phyloP scores from a whole-genome alignment of 306 rosid species.

The Coriaria nepalensis region DNA sequence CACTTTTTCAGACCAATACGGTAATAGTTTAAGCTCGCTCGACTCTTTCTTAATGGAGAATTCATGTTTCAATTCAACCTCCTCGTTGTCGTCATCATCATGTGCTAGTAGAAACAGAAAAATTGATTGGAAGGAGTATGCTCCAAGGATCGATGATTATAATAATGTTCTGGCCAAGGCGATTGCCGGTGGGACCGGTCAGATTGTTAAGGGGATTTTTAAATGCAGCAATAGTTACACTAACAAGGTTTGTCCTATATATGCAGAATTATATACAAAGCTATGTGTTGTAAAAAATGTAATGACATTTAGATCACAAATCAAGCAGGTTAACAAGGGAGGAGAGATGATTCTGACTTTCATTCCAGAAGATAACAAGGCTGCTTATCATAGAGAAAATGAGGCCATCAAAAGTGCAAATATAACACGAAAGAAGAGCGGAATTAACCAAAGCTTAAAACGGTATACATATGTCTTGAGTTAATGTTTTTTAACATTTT shows the following conservation, averaged over 20 bases:
- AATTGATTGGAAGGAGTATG: conserved; percentile 85
- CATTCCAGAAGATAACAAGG: conserved; percentile 23
- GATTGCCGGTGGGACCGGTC: conserved; percentile 87
- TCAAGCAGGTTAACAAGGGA: conserved; percentile 71
- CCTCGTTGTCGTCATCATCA: conserved; percentile 34
- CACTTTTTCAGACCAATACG: conserved; percentile 35
- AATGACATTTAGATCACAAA: not conserved
- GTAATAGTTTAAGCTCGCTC: conserved; percentile 31
- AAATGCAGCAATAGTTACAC: conserved; percentile 81
- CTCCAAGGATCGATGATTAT: conserved; percentile 75
- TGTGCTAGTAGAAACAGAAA: conserved; percentile 17
- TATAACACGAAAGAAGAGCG: conserved; percentile 16
- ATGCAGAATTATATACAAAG: no score
- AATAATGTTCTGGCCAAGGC: conserved; percentile 65
- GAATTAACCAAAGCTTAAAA: conserved; percentile 51
- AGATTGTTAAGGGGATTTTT: conserved; percentile 85
- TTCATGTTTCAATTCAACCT: conserved; percentile 18
- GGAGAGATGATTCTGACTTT: conserved; percentile 55
- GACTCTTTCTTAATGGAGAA: conserved; percentile 59
- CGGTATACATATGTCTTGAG: conserved; percentile 27
- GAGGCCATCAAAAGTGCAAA: conserved; percentile 4
- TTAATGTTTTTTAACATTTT: no score
- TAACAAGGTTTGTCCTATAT: conserved; percentile 50
- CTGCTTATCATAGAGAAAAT: conserved; percentile 18
- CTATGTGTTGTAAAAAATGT: not conserved